Evolutionary conservation across 1,284 basidiomycete genomes (phyloP), one percentile per base, ranked within the genome.

Genomic region (Mycena sp.): DNA sequence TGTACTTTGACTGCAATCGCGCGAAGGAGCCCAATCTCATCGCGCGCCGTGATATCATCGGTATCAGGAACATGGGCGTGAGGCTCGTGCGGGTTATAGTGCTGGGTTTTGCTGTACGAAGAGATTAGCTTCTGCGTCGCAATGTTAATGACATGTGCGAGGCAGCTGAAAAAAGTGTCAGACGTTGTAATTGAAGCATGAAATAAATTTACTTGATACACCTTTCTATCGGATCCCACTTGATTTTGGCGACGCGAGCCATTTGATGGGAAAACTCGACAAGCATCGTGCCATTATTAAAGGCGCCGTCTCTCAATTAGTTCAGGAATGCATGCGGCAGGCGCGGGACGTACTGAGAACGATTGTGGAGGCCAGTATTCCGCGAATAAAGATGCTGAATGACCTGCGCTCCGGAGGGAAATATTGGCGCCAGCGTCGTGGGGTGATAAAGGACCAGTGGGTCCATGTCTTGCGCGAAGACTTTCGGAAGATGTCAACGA

Each of bases 11-110:
- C 64, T 29, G 30, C 17, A 37, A 69, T 72, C 0, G 67, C 63
- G 0, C 29, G 40, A 16, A 75, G 26, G 4, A 74, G 63, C 4
- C 72, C 70, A 43, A 74, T 56, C 14, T 60, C 63, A 48, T 74
- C 69, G n/a, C n/a, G n/a, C n/a, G n/a, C n/a, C n/a, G n/a, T n/a
- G n/a, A n/a, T n/a, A n/a, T n/a, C n/a, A n/a, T 25, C 32, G 2
- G 52, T 28, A 16, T 57, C 38, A 0, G 62, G 62, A 35, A 64
- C 21, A 32, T 61, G 59, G 19, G 56, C 57, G 30, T 59, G 40
- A 23, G 62, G 62, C 23, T 64, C 52, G 2, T 54, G 30, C n/a
- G 62, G 44, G 25, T 59, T 54, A 25, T 37, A 64, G 21, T 49
- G 45, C 30, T 11, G 35, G 44, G 57, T 37, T 43, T 53, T 54